Evolutionary conservation across 2,329 filamentous ascomycete species (phyloP).

Genomic region (Akanthomyces muscarius): DNA sequence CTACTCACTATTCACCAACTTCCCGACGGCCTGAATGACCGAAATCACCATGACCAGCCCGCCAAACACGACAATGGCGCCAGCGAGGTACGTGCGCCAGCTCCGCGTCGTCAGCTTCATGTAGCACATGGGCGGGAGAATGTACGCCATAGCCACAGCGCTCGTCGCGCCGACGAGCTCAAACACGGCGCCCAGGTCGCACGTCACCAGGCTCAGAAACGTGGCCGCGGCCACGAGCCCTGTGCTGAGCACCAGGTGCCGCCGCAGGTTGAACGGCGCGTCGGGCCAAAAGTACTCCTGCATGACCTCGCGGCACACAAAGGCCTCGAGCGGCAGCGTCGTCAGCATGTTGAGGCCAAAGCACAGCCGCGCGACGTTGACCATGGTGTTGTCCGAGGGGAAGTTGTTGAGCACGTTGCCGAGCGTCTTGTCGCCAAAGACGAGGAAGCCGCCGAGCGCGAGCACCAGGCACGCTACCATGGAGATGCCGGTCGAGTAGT

Average conservation of each 20-base stretch:
- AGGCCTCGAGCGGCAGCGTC: conserved; percentile 91
- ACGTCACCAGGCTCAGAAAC: conserved; percentile 75
- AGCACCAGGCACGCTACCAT: conserved; percentile 88
- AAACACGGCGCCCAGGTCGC: conserved; percentile 90
- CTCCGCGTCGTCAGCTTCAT: conserved; percentile 81
- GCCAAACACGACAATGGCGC: conserved; percentile 73
- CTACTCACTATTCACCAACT: conserved; percentile 54
- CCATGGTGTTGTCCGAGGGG: conserved; percentile 81
- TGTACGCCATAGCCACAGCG: conserved; percentile 90
- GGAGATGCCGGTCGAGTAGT: conserved; percentile 86
- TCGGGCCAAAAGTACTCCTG: conserved; percentile 71
- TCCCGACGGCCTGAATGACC: conserved; percentile 65
- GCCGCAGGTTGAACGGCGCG: conserved; percentile 73
- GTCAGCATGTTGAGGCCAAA: conserved; percentile 99
- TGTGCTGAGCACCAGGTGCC: conserved; percentile 84
- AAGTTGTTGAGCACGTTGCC: conserved; percentile 99
- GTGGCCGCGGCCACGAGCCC: conserved; percentile 76
- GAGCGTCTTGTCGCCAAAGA: conserved; percentile 84
- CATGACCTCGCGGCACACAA: conserved; percentile 97
- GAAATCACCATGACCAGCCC: conserved; percentile 76
- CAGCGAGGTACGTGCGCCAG: conserved; percentile 69
- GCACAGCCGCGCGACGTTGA: conserved; percentile 90
- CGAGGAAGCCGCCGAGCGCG: conserved; percentile 85
- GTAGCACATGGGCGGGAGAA: conserved; percentile 90
- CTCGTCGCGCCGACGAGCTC: conserved; percentile 94